Base-by-base conservation (phyloP, 257 asterid species). In the Nicotiana paniculata region DNA sequence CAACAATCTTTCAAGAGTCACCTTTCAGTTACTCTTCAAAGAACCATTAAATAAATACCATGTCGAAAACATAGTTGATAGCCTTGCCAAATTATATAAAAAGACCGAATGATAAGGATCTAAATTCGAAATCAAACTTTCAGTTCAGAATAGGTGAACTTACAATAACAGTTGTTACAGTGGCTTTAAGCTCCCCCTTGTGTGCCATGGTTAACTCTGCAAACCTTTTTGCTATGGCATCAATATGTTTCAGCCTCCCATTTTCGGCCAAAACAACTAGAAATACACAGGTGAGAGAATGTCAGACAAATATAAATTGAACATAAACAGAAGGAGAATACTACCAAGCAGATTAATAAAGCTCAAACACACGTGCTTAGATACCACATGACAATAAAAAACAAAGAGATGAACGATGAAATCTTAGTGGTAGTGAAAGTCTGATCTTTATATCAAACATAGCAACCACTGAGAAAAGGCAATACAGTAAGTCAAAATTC, bases 151-250 rank as follows among this genome's bases (percentile, higher is more conserved):
- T 33, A 17, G 61, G 80, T 48, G 75, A 81, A 91, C 98, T 94
- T 88, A 94, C 98, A 83, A 96, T 94, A 77, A 93, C 97, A 82
- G 97, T 70, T 82, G 97, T 94, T 39, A 96, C 98, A 84, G 69
- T 89, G 81, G 91, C 98, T 86, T 90, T 87, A 81, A 96, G 91
- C 89, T 96, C 98, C 70, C 98, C 97, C 89, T 86, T 90, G 79
- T 91, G 98, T 76, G 97, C 97, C 98, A 94, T 90, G 83, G 93
- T 91, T 81, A 93, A 88, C 90, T 93, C 95, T 18, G 91, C 77
- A 85, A 94, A 94, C 80, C 89, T 84, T 84, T 78, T 87, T 9
- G 82, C 86, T 1, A 93, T 92, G 76, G 88, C 93, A 4, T 89
- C 89, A 18, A 94, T 26, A 59, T 88, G 84, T 83, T 84, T 86